Conservation (phyloP, 1,284 basidiomycete species). For the Cryptococcus wingfieldii region DNA sequence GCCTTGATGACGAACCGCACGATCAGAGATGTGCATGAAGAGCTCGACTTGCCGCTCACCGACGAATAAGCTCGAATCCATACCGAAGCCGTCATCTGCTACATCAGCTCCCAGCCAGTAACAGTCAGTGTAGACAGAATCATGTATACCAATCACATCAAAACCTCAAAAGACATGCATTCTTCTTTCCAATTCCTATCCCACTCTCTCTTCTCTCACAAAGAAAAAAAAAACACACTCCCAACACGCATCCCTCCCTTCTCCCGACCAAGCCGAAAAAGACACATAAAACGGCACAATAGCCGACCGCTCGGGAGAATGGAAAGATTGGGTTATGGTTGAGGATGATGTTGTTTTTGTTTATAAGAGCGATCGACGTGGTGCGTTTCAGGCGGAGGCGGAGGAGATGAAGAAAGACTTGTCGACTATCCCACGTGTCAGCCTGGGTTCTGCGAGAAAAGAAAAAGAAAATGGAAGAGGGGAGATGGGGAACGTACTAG, state of each 20-base stretch:
- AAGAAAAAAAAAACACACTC: too few species aligned
- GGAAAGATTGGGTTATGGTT: too few species aligned
- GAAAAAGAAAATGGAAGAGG: too few species aligned
- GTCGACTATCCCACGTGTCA: conserved; percentile 26
- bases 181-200: not conserved
- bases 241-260: too few species aligned
- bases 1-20: conserved; percentile 36
- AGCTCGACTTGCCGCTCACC: conserved; percentile 36
- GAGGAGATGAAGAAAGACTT: conserved; percentile 47
- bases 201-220: not conserved
- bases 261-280: too few species aligned
- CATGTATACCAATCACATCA: not conserved
- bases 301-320: too few species aligned
- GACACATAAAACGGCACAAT: too few species aligned
- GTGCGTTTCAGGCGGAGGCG: conserved; percentile 63
- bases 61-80: conserved; percentile 17
- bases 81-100: not conserved
- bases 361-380: conserved; percentile 1
- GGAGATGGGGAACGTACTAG: conserved; percentile 57
- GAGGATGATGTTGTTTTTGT: not conserved
- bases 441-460: not conserved
- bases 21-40: conserved; percentile 37
- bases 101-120: too few species aligned
- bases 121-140: not conserved
- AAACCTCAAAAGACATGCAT: not conserved